A percentile compares a stretch with the other conserved stretches of the same genome.
These are phyloP conservation scores for Deuterostichococcus epilithicus DNA, from an alignment of 139 green algal genomes.

Conservation along the genomic window DNA sequence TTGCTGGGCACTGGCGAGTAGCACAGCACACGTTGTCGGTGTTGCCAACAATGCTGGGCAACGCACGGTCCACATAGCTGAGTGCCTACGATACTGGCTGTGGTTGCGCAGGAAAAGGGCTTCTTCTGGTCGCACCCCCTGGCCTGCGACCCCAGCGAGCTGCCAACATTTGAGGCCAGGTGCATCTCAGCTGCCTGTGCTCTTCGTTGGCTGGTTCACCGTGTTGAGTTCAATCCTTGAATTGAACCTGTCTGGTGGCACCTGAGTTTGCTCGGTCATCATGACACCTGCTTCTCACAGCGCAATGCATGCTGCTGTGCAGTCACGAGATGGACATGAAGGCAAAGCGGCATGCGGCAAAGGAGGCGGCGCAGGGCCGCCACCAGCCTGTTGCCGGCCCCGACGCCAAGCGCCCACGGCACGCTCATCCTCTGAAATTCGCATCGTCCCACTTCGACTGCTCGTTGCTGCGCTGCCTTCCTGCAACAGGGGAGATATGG, in stretches of 20 bases:
- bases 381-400: not conserved
- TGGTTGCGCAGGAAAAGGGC: not conserved
- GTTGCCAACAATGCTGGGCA: not conserved
- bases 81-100: not conserved
- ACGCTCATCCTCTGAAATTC: too few relatives aligned
- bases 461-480: too few relatives aligned
- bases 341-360: slow-evolving; percentile 17
- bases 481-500: too few relatives aligned
- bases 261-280: too few relatives aligned
- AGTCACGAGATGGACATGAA: slow-evolving; percentile 37
- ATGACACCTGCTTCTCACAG: too few relatives aligned
- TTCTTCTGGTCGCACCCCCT: slow-evolving; percentile 7
- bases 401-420: not conserved
- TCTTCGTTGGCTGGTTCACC: too few relatives aligned
- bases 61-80: not conserved
- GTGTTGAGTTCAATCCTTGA: too few relatives aligned
- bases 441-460: too few relatives aligned
- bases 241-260: too few relatives aligned
- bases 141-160: slow-evolving; percentile 18
- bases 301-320: not conserved
- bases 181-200: not conserved
- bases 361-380: not conserved
- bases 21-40: not conserved
- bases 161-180: slow-evolving; percentile 21
- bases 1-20: not conserved